Conservation (phyloP, 1,284 basidiomycete genomes). For the Cutaneotrichosporon mucoides region DNA sequence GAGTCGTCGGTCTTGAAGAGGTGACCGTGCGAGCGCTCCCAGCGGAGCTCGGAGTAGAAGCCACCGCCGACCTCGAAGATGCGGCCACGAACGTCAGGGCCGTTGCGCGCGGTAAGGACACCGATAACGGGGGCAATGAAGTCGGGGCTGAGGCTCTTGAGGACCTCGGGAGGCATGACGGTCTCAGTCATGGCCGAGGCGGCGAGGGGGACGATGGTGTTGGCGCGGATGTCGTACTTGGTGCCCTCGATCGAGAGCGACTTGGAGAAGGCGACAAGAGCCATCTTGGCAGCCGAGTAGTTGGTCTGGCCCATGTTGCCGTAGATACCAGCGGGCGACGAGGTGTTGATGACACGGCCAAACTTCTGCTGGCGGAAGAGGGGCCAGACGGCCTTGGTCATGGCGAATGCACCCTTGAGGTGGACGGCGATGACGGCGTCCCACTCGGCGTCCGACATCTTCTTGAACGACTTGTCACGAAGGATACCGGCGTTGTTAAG, state of each 20-base stretch:
- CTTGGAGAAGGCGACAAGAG: constrained; percentile 82
- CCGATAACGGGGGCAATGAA: constrained; percentile 90
- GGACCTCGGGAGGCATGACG: constrained; percentile 94
- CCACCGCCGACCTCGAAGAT: constrained; percentile 94
- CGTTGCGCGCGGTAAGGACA: constrained; percentile 52
- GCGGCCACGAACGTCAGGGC: constrained; percentile 77
- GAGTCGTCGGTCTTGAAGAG: constrained; percentile 82
- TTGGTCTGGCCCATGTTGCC: constrained; percentile 98
- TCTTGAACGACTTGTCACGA: constrained; percentile 75
- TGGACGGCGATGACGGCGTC: constrained; percentile 86
- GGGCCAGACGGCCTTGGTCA: constrained; percentile 95
- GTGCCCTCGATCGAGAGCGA: constrained; percentile 85
- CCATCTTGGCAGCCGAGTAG: constrained; percentile 62
- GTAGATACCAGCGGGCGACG: constrained; percentile 58
- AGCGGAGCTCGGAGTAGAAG: constrained; percentile 85
- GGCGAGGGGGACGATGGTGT: constrained; percentile 86
- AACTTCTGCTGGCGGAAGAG: constrained; percentile 93
- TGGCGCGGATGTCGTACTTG: constrained; percentile 88
- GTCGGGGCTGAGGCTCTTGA: constrained; percentile 87
- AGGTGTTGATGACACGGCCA: constrained; percentile 87
- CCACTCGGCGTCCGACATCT: constrained; percentile 83
- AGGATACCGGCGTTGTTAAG: constrained; percentile 98
- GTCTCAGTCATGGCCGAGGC: constrained; percentile 93
- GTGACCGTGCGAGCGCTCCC: constrained; percentile 80
- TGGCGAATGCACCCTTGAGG: constrained; percentile 91